phyloP scores from a whole-genome alignment of 306 rosid species.

The Cicer arietinum region DNA sequence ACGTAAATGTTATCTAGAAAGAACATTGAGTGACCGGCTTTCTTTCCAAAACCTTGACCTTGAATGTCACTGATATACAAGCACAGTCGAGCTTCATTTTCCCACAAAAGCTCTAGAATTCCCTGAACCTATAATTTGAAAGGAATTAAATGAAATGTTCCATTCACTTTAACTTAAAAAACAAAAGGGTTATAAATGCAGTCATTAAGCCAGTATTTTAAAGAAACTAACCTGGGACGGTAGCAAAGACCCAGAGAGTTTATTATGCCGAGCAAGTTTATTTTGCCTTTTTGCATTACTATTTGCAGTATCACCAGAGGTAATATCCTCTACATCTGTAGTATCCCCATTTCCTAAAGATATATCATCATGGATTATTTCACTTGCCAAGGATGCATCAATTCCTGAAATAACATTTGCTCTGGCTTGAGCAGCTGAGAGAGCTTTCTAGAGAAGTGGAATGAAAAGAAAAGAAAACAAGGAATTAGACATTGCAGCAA shows the following conservation, averaged over 20 bases:
- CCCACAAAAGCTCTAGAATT: conserved; percentile 67
- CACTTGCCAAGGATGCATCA: conserved; percentile 46
- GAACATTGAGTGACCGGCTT: conserved; percentile 75
- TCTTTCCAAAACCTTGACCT: conserved; percentile 65
- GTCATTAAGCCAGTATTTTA: conserved; percentile 18
- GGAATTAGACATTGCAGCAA: conserved; percentile 41
- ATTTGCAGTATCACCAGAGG: conserved; percentile 35
- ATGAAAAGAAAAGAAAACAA: conserved; percentile 4
- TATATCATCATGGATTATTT: conserved; percentile 44
- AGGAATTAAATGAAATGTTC: not conserved
- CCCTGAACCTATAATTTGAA: conserved; percentile 62
- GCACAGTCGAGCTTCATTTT: conserved; percentile 74
- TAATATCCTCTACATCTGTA: conserved; percentile 48
- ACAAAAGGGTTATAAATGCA: conserved; percentile 2
- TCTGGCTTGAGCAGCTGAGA: conserved; percentile 48
- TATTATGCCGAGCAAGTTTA: conserved; percentile 49
- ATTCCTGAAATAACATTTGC: conserved; percentile 54
- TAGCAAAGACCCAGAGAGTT: conserved; percentile 60
- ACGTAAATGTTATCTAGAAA: conserved; percentile 86
- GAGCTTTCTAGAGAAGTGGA: conserved; percentile 49
- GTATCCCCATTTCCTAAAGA: conserved; percentile 46
- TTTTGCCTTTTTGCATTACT: conserved; percentile 43
- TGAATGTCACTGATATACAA: conserved; percentile 75
- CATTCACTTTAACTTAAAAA: conserved; percentile 1
- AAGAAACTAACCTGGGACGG: conserved; percentile 73